These are phyloP conservation scores for Diphasiastrum complanatum DNA, from an alignment of 83 land plant genomes.

Conservation along the genomic window DNA sequence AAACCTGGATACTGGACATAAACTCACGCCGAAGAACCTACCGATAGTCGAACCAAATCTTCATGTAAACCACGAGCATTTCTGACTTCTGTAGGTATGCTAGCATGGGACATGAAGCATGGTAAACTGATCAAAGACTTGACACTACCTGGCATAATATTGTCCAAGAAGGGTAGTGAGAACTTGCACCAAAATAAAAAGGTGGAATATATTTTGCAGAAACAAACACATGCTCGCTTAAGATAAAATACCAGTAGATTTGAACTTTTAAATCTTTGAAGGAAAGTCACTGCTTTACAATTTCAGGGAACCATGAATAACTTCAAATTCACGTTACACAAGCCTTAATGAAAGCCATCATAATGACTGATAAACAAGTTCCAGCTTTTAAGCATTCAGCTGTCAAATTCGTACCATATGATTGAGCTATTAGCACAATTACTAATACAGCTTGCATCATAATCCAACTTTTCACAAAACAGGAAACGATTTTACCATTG, in stretches of 20 bases:
- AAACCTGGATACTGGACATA: constrained; percentile 3
- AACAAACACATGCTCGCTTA: not conserved
- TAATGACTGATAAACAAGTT: too few relatives aligned
- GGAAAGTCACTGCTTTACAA: too few relatives aligned
- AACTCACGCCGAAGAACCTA: constrained; percentile 22
- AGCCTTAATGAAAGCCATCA: too few relatives aligned
- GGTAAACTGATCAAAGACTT: constrained; percentile 94
- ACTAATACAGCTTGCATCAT: too few relatives aligned
- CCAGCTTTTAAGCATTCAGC: too few relatives aligned
- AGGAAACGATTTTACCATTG: too few relatives aligned
- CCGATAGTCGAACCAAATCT: constrained; percentile 80
- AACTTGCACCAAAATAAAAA: not conserved
- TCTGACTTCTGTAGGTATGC: constrained; percentile 71
- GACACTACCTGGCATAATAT: constrained; percentile 72
- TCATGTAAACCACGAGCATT: constrained; percentile 75
- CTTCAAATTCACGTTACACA: too few relatives aligned
- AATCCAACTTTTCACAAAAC: too few relatives aligned
- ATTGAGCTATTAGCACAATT: too few relatives aligned
- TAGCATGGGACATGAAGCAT: constrained; percentile 99
- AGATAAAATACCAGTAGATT: not conserved
- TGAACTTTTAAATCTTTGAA: not conserved
- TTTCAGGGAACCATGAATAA: too few relatives aligned
- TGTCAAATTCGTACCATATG: too few relatives aligned
- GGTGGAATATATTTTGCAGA: not conserved
- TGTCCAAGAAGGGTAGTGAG: not conserved